These are phyloP conservation scores for Arabidopsis thaliana DNA, from an alignment of 345 rosid species.

Conservation along the genomic window TAIR10.1 NC_003070.9:19088501-19089000, in stretches of 20 bases:
- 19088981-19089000: conserved; percentile 31
- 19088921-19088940: background rate
- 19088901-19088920: background rate
- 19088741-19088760: conserved; percentile 33
- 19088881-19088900: conserved; percentile 5
- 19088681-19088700: conserved; percentile 50
- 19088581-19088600: background rate
- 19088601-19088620: background rate
- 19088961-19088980: background rate
- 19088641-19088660: conserved; percentile 52
- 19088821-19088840: conserved; percentile 51
- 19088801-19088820: conserved; percentile 53
- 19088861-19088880: conserved; percentile 40
- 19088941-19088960: background rate
- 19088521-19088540: conserved; percentile 7
- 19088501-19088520: conserved; percentile 43
- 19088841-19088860: conserved; percentile 51
- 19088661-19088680: conserved; percentile 54
- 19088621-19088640: conserved; percentile 33
- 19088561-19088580: background rate
- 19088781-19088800: conserved; percentile 41
- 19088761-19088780: conserved; percentile 45
- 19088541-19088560: background rate
- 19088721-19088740: conserved; percentile 21
- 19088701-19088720: conserved; percentile 56